Evolutionary conservation across 2,329 filamentous ascomycete genomes (phyloP).

Genomic region (Esteya vermicola): DNA sequence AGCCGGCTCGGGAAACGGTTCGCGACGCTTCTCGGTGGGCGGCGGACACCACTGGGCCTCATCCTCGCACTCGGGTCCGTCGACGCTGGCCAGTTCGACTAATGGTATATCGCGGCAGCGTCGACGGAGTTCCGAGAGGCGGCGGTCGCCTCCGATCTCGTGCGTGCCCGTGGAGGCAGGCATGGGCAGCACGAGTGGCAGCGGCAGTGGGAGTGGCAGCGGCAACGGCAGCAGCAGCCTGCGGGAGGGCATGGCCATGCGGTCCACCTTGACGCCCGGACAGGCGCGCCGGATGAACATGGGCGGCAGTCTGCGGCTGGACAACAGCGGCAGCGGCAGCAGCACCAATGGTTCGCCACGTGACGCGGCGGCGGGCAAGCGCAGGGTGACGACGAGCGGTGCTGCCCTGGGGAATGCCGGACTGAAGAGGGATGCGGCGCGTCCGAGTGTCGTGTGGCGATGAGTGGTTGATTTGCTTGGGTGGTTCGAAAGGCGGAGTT

Average conservation of each 20-base stretch:
- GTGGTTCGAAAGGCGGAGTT: too few species aligned
- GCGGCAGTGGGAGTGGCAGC: constrained; percentile 18
- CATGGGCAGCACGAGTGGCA: constrained; percentile 14
- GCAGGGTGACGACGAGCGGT: constrained; percentile 29
- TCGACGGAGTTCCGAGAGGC: constrained; percentile 33
- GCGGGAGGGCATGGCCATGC: constrained; percentile 3
- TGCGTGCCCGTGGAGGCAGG: constrained; percentile 34
- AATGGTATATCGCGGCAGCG: constrained; percentile 41
- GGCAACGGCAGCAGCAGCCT: constrained; percentile 8
- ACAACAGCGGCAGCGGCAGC: constrained; percentile 10
- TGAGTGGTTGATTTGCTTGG: too few species aligned
- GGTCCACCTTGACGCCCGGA: constrained; percentile 30
- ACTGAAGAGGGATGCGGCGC: not conserved
- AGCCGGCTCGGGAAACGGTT: constrained; percentile 5
- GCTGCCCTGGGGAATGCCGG: constrained; percentile 13
- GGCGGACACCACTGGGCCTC: constrained; percentile 17
- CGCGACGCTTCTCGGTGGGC: constrained; percentile 5
- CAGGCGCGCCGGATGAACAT: constrained; percentile 46
- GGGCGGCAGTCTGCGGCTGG: constrained; percentile 23
- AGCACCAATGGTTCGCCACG: not conserved
- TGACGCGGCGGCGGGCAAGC: constrained; percentile 10
- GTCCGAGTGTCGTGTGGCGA: not conserved
- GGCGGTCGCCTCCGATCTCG: constrained; percentile 36
- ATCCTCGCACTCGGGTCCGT: constrained; percentile 22
- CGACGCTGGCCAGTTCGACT: constrained; percentile 28